Percentiles rank a stretch among this genome's conserved stretches.
These are phyloP conservation scores for Stereocaulon alpinum DNA, from an alignment of 495 filamentous ascomycete species.

Conservation along the genomic window DNA sequence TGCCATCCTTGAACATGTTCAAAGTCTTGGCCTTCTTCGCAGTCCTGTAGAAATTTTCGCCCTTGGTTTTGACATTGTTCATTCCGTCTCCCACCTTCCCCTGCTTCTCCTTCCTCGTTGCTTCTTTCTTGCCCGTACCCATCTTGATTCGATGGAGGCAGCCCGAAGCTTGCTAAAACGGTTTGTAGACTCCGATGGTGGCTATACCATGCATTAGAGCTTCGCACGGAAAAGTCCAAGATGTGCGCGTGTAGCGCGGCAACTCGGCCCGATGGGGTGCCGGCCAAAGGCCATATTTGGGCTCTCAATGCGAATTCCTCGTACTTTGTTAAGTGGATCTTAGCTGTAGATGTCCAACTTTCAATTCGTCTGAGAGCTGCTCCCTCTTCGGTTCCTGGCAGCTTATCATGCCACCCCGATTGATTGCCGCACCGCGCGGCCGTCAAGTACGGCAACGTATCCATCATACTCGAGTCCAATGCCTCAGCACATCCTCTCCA, in stretches of 20 bases:
- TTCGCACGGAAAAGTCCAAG: not conserved
- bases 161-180: not conserved
- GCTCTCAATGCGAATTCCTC: too few relatives aligned
- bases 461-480: not conserved
- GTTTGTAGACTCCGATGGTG: not conserved
- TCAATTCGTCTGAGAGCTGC: not conserved
- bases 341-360: not conserved
- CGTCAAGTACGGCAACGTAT: not conserved
- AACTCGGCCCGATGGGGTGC: too few relatives aligned
- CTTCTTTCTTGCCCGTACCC: slow-evolving; percentile 96
- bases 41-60: slow-evolving; percentile 88
- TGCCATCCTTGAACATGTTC: slow-evolving; percentile 81
- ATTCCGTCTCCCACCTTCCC: slow-evolving; percentile 76
- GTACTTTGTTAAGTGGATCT: not conserved
- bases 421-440: not conserved
- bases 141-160: slow-evolving; percentile 39
- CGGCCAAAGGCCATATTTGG: too few relatives aligned
- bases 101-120: slow-evolving; percentile 64
- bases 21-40: slow-evolving; percentile 81
- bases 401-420: slow-evolving; percentile 14
- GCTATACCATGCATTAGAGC: not conserved
- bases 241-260: not conserved
- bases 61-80: slow-evolving; percentile 83
- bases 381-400: not conserved
- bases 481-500: slow-evolving; percentile 12